A percentile compares a stretch with the other conserved stretches of the same genome.
Evolutionary conservation across 2,329 filamentous ascomycete genomes (phyloP).

Genomic region (Ascochyta viciae-villosae): DNA sequence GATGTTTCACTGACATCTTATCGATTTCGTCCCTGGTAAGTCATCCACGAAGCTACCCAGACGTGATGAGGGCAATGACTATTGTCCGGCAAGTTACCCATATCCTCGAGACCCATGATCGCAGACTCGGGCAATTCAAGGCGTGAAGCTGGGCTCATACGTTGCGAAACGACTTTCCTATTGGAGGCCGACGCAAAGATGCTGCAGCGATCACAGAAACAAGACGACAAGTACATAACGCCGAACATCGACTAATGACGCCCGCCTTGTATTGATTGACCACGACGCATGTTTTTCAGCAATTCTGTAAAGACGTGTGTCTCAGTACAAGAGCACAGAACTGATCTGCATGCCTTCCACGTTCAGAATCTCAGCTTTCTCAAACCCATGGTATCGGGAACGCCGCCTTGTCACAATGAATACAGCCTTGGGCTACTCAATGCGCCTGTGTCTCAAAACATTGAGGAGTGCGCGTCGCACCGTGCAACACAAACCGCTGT

Average conservation of each 20-base stretch:
- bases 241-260: background rate
- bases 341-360: slow-evolving; percentile 20
- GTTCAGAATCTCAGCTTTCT: slow-evolving; percentile 21
- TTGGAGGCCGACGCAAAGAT: background rate
- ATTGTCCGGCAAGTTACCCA: background rate
- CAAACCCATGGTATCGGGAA: slow-evolving; percentile 22
- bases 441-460: slow-evolving; percentile 27
- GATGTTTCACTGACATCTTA: slow-evolving; percentile 7
- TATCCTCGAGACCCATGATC: background rate
- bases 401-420: slow-evolving; percentile 18
- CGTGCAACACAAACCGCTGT: slow-evolving; percentile 27
- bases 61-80: background rate
- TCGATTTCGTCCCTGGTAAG: background rate
- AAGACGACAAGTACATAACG: background rate
- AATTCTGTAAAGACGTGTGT: slow-evolving; percentile 1
- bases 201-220: background rate
- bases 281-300: background rate
- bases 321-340: slow-evolving; percentile 16
- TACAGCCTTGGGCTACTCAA: slow-evolving; percentile 15
- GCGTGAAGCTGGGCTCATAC: too few species aligned
- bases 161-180: background rate
- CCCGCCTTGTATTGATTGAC: background rate
- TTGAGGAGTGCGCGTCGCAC: slow-evolving; percentile 23
- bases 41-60: background rate
- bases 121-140: background rate